phyloP scores from a whole-genome alignment of 2,329 filamentous ascomycete species.

The Amauroascus niger region DNA sequence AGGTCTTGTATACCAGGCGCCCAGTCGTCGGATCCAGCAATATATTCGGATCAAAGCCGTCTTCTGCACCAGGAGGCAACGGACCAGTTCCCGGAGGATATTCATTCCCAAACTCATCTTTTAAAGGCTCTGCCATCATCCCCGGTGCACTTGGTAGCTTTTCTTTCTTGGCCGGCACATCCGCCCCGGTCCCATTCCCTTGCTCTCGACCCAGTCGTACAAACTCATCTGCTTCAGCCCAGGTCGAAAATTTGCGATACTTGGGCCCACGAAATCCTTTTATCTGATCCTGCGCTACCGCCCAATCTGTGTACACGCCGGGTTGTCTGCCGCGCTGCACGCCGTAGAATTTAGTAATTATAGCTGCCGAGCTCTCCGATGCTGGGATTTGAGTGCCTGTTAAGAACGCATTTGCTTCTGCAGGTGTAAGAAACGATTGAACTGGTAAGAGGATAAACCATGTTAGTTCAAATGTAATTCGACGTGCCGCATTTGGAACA shows the following conservation, averaged over 20 bases:
- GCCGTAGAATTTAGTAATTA: constrained; percentile 47
- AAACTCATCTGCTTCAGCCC: constrained; percentile 67
- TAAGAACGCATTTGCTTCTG: constrained; percentile 71
- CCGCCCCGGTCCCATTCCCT: not conserved
- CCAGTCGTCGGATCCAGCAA: constrained; percentile 46
- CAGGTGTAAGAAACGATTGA: constrained; percentile 64
- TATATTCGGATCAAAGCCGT: constrained; percentile 53
- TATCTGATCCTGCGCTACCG: constrained; percentile 62
- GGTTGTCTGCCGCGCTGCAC: constrained; percentile 50
- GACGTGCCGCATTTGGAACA: not conserved
- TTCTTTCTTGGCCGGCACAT: not conserved
- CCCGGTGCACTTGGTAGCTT: constrained; percentile 25
- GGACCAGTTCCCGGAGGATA: constrained; percentile 47
- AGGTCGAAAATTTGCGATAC: constrained; percentile 59
- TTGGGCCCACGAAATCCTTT: constrained; percentile 59
- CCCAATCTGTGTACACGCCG: constrained; percentile 58
- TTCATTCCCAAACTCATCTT: constrained; percentile 36
- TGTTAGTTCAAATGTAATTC: too few species aligned
- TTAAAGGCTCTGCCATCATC: constrained; percentile 34
- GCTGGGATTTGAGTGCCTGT: constrained; percentile 47
- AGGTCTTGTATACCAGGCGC: constrained; percentile 47
- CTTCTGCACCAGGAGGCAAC: constrained; percentile 47
- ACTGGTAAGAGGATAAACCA: constrained; percentile 41
- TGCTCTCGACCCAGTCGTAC: constrained; percentile 37
- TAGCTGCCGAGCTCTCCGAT: constrained; percentile 28